phyloP scores from a whole-genome alignment of 768 basidiomycete species.

The Leccinellum rugosiceps region DNA sequence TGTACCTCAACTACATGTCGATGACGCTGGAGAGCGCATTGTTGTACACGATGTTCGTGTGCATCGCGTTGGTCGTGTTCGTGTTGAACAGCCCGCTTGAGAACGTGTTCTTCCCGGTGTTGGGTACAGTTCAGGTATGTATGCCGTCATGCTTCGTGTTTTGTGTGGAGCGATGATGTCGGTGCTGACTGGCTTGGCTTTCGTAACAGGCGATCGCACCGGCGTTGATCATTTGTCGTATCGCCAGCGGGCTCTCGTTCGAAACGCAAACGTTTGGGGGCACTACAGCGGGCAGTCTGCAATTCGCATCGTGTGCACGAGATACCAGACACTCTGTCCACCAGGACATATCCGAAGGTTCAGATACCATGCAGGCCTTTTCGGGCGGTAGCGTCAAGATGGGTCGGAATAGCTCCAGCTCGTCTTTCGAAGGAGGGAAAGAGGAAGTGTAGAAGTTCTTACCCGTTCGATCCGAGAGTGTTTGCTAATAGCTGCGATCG shows the following conservation, averaged over 20 bases:
- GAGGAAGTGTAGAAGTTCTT: neutral
- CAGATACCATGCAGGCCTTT: conserved; percentile 8
- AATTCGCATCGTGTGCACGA: conserved; percentile 7
- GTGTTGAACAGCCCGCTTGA: conserved; percentile 20
- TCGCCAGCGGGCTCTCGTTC: conserved; percentile 18
- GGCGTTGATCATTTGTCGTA: conserved; percentile 20
- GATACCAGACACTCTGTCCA: neutral
- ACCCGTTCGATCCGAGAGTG: neutral
- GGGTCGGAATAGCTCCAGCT: conserved; percentile 3
- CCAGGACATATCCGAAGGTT: conserved; percentile 1
- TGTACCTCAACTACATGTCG: conserved; percentile 24
- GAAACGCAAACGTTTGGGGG: conserved; percentile 12
- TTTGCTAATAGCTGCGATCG: neutral
- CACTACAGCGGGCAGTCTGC: neutral
- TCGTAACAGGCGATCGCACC: conserved; percentile 14
- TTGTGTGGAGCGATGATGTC: neutral
- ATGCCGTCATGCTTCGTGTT: neutral
- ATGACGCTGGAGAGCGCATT: conserved; percentile 26
- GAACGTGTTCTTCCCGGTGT: conserved; percentile 22
- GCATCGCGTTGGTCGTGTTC: conserved; percentile 15
- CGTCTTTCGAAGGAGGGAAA: conserved; percentile 15
- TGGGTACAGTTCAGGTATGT: conserved; percentile 22
- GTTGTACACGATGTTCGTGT: conserved; percentile 14
- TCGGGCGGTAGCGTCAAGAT: conserved; percentile 1
- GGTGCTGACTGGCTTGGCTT: neutral